Conservation (phyloP, 2,329 filamentous ascomycete genomes). For the Cladosporium sp. region DNA sequence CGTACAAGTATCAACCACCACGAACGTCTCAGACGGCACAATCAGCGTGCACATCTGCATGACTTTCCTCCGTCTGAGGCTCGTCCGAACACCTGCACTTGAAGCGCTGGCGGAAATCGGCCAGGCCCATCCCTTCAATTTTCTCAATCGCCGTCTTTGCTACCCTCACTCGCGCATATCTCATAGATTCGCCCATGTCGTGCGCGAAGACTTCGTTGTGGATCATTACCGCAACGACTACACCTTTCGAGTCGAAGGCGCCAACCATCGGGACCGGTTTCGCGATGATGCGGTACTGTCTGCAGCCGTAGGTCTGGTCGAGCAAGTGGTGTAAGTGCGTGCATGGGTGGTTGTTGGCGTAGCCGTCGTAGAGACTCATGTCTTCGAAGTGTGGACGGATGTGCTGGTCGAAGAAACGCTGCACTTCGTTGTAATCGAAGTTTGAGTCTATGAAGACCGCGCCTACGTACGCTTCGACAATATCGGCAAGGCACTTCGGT, state of each 20-base stretch:
- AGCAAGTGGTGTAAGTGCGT: constrained; percentile 69
- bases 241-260: constrained; percentile 43
- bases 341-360: constrained; percentile 77
- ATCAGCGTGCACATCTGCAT: not conserved
- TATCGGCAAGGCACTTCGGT: constrained; percentile 79
- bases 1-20: not conserved
- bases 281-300: constrained; percentile 56
- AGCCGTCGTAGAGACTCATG: constrained; percentile 84
- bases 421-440: constrained; percentile 73
- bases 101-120: constrained; percentile 61
- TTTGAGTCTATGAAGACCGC: constrained; percentile 87
- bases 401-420: constrained; percentile 73
- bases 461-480: constrained; percentile 85
- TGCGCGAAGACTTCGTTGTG: constrained; percentile 69
- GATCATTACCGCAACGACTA: constrained; percentile 73
- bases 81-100: constrained; percentile 60
- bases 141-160: constrained; percentile 59
- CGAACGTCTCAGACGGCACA: not conserved
- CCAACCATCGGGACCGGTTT: constrained; percentile 53
- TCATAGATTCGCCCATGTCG: constrained; percentile 59
- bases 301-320: constrained; percentile 64
- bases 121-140: constrained; percentile 52
- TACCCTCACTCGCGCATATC: constrained; percentile 71
- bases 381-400: constrained; percentile 78
- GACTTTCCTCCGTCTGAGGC: not conserved